Conservation (phyloP, 352 stramenopile species). For the Halophytophthora polymorphica region DNA sequence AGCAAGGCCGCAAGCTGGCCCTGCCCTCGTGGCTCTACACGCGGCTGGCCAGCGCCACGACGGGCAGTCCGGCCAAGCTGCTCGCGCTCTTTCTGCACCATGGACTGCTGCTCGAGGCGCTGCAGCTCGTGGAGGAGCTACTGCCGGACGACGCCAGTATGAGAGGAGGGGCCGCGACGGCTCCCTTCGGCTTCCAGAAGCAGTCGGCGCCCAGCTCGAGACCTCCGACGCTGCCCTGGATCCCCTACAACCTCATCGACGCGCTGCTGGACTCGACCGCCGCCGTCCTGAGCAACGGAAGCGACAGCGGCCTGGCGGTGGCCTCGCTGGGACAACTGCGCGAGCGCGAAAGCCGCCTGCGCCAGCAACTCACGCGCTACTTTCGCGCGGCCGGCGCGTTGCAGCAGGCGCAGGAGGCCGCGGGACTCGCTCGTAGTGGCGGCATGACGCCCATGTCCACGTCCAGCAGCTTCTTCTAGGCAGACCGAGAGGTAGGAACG, state of each 20-base stretch:
- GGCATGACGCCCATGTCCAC: no score
- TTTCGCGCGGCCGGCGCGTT: slow-evolving; percentile 47
- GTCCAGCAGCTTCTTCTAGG: slow-evolving; percentile 20
- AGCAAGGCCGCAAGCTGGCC: slow-evolving; percentile 41
- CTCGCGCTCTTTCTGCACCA: slow-evolving; percentile 56
- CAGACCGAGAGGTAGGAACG: no score
- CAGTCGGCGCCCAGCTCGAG: slow-evolving; percentile 19
- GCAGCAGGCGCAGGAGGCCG: slow-evolving; percentile 52
- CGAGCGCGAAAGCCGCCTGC: slow-evolving; percentile 32
- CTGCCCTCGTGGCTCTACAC: slow-evolving; percentile 59
- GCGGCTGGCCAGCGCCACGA: slow-evolving; percentile 29
- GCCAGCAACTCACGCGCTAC: slow-evolving; percentile 43
- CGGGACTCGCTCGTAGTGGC: slow-evolving; percentile 32
- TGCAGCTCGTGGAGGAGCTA: slow-evolving; percentile 46
- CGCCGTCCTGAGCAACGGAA: slow-evolving; percentile 28
- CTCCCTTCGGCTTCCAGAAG: slow-evolving; percentile 29
- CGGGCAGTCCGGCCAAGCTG: slow-evolving; percentile 55
- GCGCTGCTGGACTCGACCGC: slow-evolving; percentile 46
- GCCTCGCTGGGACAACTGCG: slow-evolving; percentile 21
- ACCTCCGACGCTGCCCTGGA: slow-evolving; percentile 41
- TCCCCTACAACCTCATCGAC: slow-evolving; percentile 72
- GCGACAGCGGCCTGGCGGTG: slow-evolving; percentile 10
- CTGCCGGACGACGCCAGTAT: slow-evolving; percentile 25
- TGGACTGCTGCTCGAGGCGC: slow-evolving; percentile 58
- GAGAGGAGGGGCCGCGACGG: slow-evolving; percentile 7